A percentile compares a stretch with the other conserved stretches of the same genome.
Conservation (phyloP, 2,329 filamentous ascomycete genomes). For the Exophiala dermatitidis region DNA sequence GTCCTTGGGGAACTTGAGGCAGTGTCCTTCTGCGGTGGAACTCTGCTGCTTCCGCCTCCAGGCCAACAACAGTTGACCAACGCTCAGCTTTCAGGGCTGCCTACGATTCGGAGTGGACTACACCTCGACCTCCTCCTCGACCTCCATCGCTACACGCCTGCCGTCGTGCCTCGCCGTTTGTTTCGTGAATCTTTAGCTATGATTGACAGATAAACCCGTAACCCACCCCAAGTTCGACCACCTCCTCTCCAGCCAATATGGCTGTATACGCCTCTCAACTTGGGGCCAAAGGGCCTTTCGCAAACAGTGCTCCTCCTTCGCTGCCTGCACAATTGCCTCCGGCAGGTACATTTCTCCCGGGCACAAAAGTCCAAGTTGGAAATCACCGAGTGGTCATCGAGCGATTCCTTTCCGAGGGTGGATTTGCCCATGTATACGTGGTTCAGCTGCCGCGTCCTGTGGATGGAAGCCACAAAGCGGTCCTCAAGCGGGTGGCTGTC, state of each 20-base stretch:
- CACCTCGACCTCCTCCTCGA: not conserved
- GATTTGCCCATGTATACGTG: constrained; percentile 96
- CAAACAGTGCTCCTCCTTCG: constrained; percentile 28
- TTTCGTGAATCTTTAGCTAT: not conserved
- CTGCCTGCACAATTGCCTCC: constrained; percentile 36
- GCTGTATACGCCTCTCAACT: constrained; percentile 26
- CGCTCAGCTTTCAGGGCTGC: not conserved
- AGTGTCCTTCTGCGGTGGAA: not conserved
- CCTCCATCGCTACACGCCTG: not conserved
- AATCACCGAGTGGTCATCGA: constrained; percentile 88
- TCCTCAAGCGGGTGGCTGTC: constrained; percentile 90
- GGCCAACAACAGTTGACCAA: not conserved
- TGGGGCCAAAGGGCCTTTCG: constrained; percentile 19
- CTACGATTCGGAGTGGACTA: not conserved
- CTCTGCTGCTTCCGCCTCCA: not conserved
- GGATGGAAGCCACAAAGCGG: constrained; percentile 71
- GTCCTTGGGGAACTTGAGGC: not conserved
- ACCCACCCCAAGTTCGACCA: not conserved
- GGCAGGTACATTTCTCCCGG: constrained; percentile 82
- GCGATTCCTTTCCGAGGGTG: constrained; percentile 95
- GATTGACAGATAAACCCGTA: constrained; percentile 3
- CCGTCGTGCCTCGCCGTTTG: not conserved
- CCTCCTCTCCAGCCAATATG: constrained; percentile 15
- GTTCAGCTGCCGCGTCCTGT: constrained; percentile 74
- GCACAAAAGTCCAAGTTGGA: constrained; percentile 95